Evolutionary conservation across 257 asterid species (phyloP), one percentile per base, ranked within the genome.

Genomic region (Plectranthus barbatus): DNA sequence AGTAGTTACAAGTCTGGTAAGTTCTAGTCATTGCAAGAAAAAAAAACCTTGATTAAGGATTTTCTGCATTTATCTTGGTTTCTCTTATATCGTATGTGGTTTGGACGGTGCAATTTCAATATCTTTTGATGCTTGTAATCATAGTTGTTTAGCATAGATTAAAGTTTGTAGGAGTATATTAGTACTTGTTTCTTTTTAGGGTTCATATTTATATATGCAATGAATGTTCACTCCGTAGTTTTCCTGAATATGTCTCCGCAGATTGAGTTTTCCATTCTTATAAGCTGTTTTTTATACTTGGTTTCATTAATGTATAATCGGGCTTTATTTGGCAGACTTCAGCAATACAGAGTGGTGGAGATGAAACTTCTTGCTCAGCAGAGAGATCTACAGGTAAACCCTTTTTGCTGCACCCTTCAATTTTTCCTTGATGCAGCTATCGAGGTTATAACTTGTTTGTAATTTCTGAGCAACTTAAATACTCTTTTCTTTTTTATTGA

Each of bases 311-410:
- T 20, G 3, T 10, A 7, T 58, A 7, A 9, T 39, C 20, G 0
- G 60, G 78, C 73, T 49, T 26, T 26, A 70, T 39, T 48, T 46
- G 12, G 61, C 79, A 82, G 86, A 70, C 79, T 82, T 77, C 88
- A 82, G 75, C 88, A 79, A 62, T 82, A 82, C 69, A 79, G 83
- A 62, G 83, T 79, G 58, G 83, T 79, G 60, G 88, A 80, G 76
- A 82, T 82, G 84, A 82, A 82, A 58, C 85, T 82, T 72, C 85
- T 82, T 44, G 85, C 88, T 10, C 85, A 82, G 76, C 81, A 82
- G 60, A 77, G 85, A 71, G 85, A 82, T 66, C 85, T 82, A 67
- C 88, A 86, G 95, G 97, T 92, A 76, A 64, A 56, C 57, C 46
- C 41, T 13, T 24, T 69, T 51, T 39, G 1, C 29, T 60, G 41